Base-by-base conservation (phyloP, 176 grass and related monocot species). In the Elymus sibiricus region DNA sequence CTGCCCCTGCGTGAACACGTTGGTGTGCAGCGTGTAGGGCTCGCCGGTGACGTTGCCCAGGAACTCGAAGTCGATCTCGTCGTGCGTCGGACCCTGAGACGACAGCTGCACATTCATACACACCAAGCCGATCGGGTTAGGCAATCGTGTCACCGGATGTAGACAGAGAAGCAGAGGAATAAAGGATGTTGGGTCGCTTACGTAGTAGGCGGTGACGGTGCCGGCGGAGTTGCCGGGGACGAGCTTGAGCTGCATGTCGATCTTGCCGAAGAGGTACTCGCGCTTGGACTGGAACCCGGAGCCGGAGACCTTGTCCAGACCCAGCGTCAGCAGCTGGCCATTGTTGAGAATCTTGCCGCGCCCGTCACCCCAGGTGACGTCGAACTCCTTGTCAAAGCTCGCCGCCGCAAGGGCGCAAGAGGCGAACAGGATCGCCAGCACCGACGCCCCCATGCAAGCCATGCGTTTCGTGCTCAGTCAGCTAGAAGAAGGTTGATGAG, bases 31-130 rank as follows among this genome's bases (percentile, higher is more conserved):
- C 0, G 92, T 97, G 95, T 94, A 97, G 0, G 92, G 95, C 34
- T 92, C 78, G 9, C 95, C 95, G 27, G 58, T 91, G 4, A 91
- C 88, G 70, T 97, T 97, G 6, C 95, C 95, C 6, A 97, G 84
- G 79, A 97, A 97, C 95, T 97, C 95, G 71, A 88, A 97, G 89
- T 97, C 95, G 53, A 97, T 97, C 84, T 97, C 95, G 60, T 97
- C 95, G 64, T 97, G 95, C 4, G 88, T 90, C 47, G 78, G 27
- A 0, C 95, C 95, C 81, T 94, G 95, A 4, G 95, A 97, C 13
- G 95, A 97, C 14, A 97, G 61, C 93, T 93, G 88, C 55, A 71
- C 28, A 13, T 12, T 14, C 2, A 14, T 0, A 7, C 3, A 1
- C 3, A 4, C 13, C 79, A 53, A 26, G 43, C 24, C 6, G 4